Evolutionary conservation across 257 asterid species (phyloP), one percentile per base, ranked within the genome.

Genomic region (Nicotiana paniculata): DNA sequence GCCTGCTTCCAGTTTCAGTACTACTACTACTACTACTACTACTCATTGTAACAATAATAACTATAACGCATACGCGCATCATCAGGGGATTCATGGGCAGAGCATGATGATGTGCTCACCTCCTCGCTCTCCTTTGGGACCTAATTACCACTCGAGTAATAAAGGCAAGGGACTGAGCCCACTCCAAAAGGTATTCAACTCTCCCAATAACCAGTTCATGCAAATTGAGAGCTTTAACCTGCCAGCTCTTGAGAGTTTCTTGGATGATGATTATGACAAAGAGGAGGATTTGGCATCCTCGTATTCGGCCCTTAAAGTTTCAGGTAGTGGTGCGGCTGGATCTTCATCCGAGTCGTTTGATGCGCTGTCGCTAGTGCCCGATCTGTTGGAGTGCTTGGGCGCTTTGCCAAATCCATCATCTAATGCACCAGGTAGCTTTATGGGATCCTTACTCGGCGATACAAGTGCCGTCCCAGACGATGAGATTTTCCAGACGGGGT

Each of bases 151-250:
- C 77, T 37, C 58, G 7, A 37, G 9, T 9, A 77, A 69, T 10
- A 90, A 87, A 88, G 93, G 93, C 26, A 94, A 90, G 83, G 97
- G 95, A 24, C 7, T 88, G 77, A 92, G 97, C 83, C 98, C 98
- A 0, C 91, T 94, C 12, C 92, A 91, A 75, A 88, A 87, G 69
- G 93, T 92, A 7, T 86, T 91, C 83, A 92, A 90, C 82, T 92
- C 98, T 4, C 95, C 97, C 0, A 89, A 84, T 61, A 90, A 86
- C 77, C 96, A 91, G 72, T 89, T 85, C 80, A 87, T 91, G 92
- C 90, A 89, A 48, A 88, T 90, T 0, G 95, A 91, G 81, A 89
- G 85, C 91, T 87, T 90, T 24, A 88, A 93, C 26, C 43, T 92
- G 69, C 96, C 96, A 0, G 92, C 97, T 0, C 91, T 91, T 0